A percentile compares a stretch with the other conserved stretches of the same genome.
Evolutionary conservation across 2,329 filamentous ascomycete species (phyloP).

Genomic region (Capronia coronata): DNA sequence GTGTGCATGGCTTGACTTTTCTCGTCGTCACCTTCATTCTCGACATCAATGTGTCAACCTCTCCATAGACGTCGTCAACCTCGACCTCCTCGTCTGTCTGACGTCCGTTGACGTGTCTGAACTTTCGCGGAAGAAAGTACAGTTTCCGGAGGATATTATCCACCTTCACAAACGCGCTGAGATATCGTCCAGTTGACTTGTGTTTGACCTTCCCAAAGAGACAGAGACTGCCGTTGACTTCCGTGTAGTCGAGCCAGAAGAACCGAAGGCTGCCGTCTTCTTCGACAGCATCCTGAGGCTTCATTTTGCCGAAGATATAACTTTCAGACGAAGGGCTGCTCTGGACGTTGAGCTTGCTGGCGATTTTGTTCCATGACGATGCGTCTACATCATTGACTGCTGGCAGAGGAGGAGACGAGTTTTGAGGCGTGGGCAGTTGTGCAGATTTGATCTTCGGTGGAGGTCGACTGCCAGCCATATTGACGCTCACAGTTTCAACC

Average conservation of each 20-base stretch:
- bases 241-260: constrained; percentile 96
- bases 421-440: constrained; percentile 62
- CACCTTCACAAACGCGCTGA: constrained; percentile 92
- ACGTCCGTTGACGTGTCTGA: constrained; percentile 52
- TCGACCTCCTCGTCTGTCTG: constrained; percentile 71
- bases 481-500: constrained; percentile 58
- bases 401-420: constrained; percentile 60
- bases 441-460: constrained; percentile 67
- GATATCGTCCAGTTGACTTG: constrained; percentile 69
- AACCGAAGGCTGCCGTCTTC: constrained; percentile 85
- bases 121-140: constrained; percentile 79
- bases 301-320: constrained; percentile 68
- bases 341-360: constrained; percentile 70
- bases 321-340: constrained; percentile 63
- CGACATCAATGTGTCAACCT: constrained; percentile 83
- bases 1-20: constrained; percentile 83
- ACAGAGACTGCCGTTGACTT: constrained; percentile 83
- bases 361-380: constrained; percentile 81
- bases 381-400: constrained; percentile 65
- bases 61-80: constrained; percentile 83
- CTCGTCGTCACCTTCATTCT: constrained; percentile 78
- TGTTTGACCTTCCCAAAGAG: constrained; percentile 95
- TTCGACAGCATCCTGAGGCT: constrained; percentile 79
- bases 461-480: constrained; percentile 73
- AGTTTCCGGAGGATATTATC: constrained; percentile 91